Evolutionary conservation across 352 stramenopile genomes (phyloP).

Genomic region (Nothophytophthora sp.): DNA sequence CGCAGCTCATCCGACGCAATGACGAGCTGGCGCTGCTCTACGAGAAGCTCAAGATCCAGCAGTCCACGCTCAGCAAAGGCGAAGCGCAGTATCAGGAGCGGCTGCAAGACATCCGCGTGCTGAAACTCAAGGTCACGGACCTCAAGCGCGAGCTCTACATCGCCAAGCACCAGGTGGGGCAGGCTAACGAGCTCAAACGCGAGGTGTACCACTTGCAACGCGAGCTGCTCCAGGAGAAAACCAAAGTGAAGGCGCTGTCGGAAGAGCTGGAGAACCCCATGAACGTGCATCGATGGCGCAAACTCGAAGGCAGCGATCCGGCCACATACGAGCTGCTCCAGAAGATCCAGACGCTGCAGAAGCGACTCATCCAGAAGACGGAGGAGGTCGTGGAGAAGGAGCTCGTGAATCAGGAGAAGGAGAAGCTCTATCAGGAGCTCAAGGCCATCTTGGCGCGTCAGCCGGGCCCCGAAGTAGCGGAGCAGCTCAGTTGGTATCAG

Average conservation of each 20-base stretch:
- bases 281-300: constrained; percentile 97
- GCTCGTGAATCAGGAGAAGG: constrained; percentile 95
- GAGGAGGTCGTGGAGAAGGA: constrained; percentile 96
- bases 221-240: constrained; percentile 94
- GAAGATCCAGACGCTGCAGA: constrained; percentile 96
- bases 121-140: constrained; percentile 96
- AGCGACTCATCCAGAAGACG: constrained; percentile 95
- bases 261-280: constrained; percentile 97
- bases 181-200: constrained; percentile 88
- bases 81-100: constrained; percentile 94
- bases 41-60: constrained; percentile 98
- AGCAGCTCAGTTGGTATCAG: constrained; percentile 96
- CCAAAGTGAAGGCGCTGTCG: constrained; percentile 95
- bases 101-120: constrained; percentile 93
- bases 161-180: constrained; percentile 85
- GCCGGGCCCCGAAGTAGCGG: constrained; percentile 93
- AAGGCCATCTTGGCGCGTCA: constrained; percentile 93
- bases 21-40: constrained; percentile 97
- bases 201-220: constrained; percentile 91
- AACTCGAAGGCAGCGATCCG: constrained; percentile 96
- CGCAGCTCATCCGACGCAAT: constrained; percentile 96
- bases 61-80: constrained; percentile 92
- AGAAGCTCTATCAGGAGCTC: constrained; percentile 95
- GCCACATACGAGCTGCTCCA: constrained; percentile 96
- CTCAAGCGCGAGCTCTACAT: constrained; percentile 93